Percentiles rank a stretch among this genome's conserved stretches.
Conservation (phyloP, 2,329 filamentous ascomycete species). For the Helotiales sp. region DNA sequence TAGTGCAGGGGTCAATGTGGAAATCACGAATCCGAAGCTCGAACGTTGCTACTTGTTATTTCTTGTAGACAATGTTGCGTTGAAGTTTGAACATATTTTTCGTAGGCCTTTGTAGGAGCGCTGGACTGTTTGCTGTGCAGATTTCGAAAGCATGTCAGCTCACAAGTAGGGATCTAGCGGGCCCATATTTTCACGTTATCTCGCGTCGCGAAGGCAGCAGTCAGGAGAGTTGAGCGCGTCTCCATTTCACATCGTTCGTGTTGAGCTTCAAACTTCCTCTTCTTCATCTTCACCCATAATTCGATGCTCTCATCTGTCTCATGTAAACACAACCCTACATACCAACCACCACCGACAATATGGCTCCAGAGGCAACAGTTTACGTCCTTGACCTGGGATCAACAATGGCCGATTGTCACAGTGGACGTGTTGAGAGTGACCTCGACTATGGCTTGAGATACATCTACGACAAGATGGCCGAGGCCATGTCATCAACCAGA, state of each 20-base stretch:
- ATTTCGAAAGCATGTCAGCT: neutral
- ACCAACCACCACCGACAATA: slow-evolving; percentile 57
- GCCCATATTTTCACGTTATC: neutral
- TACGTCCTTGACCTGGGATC: slow-evolving; percentile 87
- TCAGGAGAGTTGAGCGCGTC: neutral
- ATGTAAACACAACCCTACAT: neutral
- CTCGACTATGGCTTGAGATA: slow-evolving; percentile 90
- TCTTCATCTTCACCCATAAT: slow-evolving; percentile 14
- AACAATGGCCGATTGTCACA: slow-evolving; percentile 75
- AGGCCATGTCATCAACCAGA: slow-evolving; percentile 64
- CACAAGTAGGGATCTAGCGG: neutral
- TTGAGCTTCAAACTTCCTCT: neutral
- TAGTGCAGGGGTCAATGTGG: neutral
- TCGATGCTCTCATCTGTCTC: neutral
- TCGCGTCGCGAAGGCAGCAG: neutral
- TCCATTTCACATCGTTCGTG: neutral
- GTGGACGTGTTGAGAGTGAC: slow-evolving; percentile 74
- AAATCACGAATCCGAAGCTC: neutral
- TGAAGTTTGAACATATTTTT: too few species aligned
- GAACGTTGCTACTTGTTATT: neutral
- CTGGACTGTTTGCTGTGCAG: too few species aligned
- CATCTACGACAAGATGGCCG: slow-evolving; percentile 89
- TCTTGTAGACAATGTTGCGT: too few species aligned
- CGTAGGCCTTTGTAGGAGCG: too few species aligned
- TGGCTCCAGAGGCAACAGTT: slow-evolving; percentile 87